Base-by-base conservation (phyloP, 1,139 yeast species). In the Meyerozyma guilliermondii region DNA sequence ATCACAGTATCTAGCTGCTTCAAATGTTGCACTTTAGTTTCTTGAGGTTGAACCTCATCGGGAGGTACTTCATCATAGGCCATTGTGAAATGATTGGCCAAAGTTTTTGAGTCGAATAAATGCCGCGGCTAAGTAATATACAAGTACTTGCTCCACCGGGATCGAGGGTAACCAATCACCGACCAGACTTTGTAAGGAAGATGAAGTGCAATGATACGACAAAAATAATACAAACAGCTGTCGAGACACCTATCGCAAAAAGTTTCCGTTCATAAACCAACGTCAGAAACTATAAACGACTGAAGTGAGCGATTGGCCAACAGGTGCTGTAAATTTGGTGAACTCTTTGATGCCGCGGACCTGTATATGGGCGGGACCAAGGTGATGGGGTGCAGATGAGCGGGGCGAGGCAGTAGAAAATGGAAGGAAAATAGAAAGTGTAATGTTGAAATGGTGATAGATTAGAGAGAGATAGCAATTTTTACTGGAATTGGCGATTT, bases 1-100 rank as follows among this genome's bases (percentile, higher is more conserved):
- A 74, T 68, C 16, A 76, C 83, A 0, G 80, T 73, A 47, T 74
- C 78, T 11, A 76, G 52, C 46, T 67, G 74, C 41, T 58, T 66
- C 38, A 48, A 23, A 30, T 26, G 22, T 17, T 36, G 40, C 3
- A 18, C 24, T 34, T 26, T 27, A 10, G 40, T 23, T 17, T 42
- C 47, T 29, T 41, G 43, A 2, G 50, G 49, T 14, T 48, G 37
- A 18, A 46, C 49, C 16, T 40, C 44, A 35, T 49, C 54, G n/a
- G 52, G 52, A 24, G 52, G 43, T 20, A 47, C 27, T 22, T 48
- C 50, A 29, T 48, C 51, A 33, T 39, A 40, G 13, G 45, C 41
- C 47, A 46, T 46, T 38, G n/a, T 17, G 13, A 26, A 26, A 3
- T 7, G 13, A 3, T 13, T 26, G 28, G 28, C 5, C 5, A 13